phyloP scores from a whole-genome alignment of 352 stramenopile genomes.

The Lagenidium sp. region DNA sequence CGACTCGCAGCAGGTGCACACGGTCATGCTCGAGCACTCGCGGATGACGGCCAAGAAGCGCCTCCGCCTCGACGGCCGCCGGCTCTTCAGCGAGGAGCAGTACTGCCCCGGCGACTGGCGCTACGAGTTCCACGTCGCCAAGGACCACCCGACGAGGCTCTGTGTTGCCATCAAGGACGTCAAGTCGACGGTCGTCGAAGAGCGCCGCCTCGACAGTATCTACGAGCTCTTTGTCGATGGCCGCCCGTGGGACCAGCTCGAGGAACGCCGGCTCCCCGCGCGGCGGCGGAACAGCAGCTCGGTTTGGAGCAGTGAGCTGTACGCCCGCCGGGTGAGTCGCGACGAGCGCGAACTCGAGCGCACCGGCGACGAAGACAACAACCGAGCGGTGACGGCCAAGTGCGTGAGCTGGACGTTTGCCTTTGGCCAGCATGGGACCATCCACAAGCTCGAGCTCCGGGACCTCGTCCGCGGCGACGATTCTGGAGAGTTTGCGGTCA shows the following conservation, averaged over 20 bases:
- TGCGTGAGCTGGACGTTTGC: conserved; percentile 76
- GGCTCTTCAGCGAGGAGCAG: conserved; percentile 59
- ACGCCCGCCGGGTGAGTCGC: conserved; percentile 60
- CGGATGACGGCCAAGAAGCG: conserved; percentile 79
- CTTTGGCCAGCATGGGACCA: conserved; percentile 59
- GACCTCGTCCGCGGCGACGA: conserved; percentile 61
- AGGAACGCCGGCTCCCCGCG: conserved; percentile 34
- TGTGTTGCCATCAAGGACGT: conserved; percentile 67
- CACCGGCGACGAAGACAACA: conserved; percentile 18
- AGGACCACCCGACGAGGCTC: conserved; percentile 25
- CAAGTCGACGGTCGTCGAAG: conserved; percentile 58
- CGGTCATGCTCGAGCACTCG: conserved; percentile 78
- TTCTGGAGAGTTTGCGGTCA: conserved; percentile 65
- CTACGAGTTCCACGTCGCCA: conserved; percentile 57
- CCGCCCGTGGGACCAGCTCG: conserved; percentile 51
- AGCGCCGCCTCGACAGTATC: conserved; percentile 53
- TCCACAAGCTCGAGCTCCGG: conserved; percentile 72
- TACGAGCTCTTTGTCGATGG: conserved; percentile 68
- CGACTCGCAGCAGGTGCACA: conserved; percentile 70
- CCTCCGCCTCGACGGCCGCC: conserved; percentile 67
- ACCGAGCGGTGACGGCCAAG: conserved; percentile 19
- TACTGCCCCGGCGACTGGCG: conserved; percentile 65
- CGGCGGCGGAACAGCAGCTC: conserved; percentile 17
- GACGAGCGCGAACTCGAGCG: conserved; percentile 27
- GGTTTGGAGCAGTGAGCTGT: conserved; percentile 76